These are phyloP conservation scores for Coprinellus micaceus DNA, from an alignment of 768 basidiomycete genomes.

Conservation along the genomic window DNA sequence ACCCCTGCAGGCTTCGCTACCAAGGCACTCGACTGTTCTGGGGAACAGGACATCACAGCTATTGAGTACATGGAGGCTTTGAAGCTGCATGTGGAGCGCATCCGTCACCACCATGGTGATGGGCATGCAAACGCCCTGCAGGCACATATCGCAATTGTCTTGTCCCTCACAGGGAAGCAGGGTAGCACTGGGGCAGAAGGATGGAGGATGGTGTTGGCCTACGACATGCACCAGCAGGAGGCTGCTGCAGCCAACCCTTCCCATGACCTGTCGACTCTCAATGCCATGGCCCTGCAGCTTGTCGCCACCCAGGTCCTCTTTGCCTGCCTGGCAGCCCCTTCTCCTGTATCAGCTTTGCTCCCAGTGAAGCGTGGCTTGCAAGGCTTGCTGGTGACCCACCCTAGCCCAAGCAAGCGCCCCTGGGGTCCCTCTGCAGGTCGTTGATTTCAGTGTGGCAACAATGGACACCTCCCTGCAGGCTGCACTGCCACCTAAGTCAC, in stretches of 20 bases:
- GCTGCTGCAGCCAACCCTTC: slow-evolving; percentile 7
- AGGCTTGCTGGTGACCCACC: too few relatives aligned
- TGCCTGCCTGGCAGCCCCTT: too few relatives aligned
- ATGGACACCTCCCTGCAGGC: too few relatives aligned
- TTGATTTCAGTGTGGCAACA: too few relatives aligned
- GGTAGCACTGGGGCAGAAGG: too few relatives aligned
- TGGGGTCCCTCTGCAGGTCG: too few relatives aligned
- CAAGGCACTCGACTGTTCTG: slow-evolving; percentile 16
- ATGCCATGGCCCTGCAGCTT: slow-evolving; percentile 5
- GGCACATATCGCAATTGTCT: slow-evolving; percentile 11
- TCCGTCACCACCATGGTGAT: slow-evolving; percentile 12
- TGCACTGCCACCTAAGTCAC: too few relatives aligned
- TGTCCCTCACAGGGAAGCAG: background rate
- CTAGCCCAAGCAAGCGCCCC: too few relatives aligned
- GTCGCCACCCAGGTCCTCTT: slow-evolving; percentile 5
- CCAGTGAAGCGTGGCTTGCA: too few relatives aligned
- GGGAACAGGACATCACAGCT: slow-evolving; percentile 16
- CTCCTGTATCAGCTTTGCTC: too few relatives aligned
- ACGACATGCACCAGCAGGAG: slow-evolving; percentile 22
- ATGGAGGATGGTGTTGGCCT: slow-evolving; percentile 17
- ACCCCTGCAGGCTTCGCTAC: background rate
- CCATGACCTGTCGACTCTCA: slow-evolving; percentile 17
- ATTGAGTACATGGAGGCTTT: slow-evolving; percentile 13
- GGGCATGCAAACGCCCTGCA: slow-evolving; percentile 9
- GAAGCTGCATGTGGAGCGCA: slow-evolving; percentile 9